These are phyloP conservation scores for Aspergillus ostianus DNA, from an alignment of 495 filamentous ascomycete species.

Conservation along the genomic window DNA sequence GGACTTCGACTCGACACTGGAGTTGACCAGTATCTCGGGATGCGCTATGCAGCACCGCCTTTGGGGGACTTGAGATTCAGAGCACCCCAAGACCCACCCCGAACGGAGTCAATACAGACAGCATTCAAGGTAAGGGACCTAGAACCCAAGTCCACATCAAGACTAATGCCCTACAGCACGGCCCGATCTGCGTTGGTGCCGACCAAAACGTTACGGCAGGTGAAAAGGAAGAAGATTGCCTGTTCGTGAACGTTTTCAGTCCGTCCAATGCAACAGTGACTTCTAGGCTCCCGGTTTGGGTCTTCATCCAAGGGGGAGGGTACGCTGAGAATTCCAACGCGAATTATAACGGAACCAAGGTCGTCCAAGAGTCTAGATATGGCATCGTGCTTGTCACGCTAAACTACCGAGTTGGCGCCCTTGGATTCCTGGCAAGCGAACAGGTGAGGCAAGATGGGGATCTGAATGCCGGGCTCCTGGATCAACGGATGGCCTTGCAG, in stretches of 20 bases:
- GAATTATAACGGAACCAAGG: conserved; percentile 61
- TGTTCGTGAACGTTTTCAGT: conserved; percentile 67
- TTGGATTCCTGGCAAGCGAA: conserved; percentile 67
- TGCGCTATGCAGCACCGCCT: conserved; percentile 14
- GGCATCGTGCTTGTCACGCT: conserved; percentile 66
- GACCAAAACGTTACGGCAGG: conserved; percentile 35
- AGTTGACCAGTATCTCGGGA: conserved; percentile 13
- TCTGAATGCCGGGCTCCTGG: conserved; percentile 59
- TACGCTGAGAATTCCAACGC: conserved; percentile 60
- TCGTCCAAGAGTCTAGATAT: conserved; percentile 52
- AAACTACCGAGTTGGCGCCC: conserved; percentile 73
- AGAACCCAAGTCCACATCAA: background rate
- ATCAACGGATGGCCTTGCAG: conserved; percentile 60
- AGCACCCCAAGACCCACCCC: conserved; percentile 9
- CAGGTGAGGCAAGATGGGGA: conserved; percentile 51
- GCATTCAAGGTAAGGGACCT: background rate
- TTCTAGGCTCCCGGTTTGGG: conserved; percentile 62
- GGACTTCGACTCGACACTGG: conserved; percentile 2
- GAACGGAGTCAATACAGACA: background rate
- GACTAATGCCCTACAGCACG: conserved; percentile 24
- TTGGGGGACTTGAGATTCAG: conserved; percentile 11
- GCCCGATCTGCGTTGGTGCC: conserved; percentile 37
- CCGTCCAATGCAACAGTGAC: conserved; percentile 51
- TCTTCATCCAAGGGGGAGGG: conserved; percentile 73
- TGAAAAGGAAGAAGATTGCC: conserved; percentile 58